Evolutionary conservation across 371 early-diverging fungal genomes (phyloP), one percentile per base, ranked within the genome.

Genomic region (Syncephalastrum racemosum): DNA sequence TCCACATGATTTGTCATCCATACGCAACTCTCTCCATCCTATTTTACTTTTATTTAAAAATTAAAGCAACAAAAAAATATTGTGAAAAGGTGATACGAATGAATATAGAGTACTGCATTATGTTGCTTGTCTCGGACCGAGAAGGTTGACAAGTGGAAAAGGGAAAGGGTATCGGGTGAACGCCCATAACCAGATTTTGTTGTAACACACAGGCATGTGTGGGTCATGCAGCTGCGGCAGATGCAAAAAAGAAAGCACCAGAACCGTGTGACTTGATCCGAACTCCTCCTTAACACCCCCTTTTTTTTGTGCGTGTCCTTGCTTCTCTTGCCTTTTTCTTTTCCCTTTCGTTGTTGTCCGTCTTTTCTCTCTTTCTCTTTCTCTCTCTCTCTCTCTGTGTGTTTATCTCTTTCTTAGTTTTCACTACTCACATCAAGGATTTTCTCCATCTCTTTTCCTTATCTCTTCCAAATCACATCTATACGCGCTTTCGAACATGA

Each of bases 401-500:
- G 27, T 31, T 19, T 54, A 20, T 60, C 54, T 54, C 31, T 49
- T 50, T 54, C 16, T 39, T 20, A 47, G 12, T 57, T 62, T 46
- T 42, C 15, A 14, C 31, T 47, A 31, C 36, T 12, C 36, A 31
- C 10, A 31, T 8, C 36, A 3, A 31, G 12, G 36, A 25, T 16
- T 8, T 15, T 27, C 12, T n/a, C 19, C 42, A 31, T 4, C 39
- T 13, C 46, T 10, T 46, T 52, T 51, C 25, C 41, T 42, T 51
- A 45, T 24, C 22, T 16, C 36, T 27, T 6, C 39, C 22, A 8
- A 14, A 27, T 24, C 31, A 12, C 18, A 43, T 50, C 31, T 16
- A 54, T 22, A 49, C 24, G 14, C 44, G 43, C 23, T 43, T 24
- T 41, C 41, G 20, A 40, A 53, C 25, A 75, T 78, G 79, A 60